Conservation (phyloP, 345 rosid species). For the Syzygium aromaticum region DNA sequence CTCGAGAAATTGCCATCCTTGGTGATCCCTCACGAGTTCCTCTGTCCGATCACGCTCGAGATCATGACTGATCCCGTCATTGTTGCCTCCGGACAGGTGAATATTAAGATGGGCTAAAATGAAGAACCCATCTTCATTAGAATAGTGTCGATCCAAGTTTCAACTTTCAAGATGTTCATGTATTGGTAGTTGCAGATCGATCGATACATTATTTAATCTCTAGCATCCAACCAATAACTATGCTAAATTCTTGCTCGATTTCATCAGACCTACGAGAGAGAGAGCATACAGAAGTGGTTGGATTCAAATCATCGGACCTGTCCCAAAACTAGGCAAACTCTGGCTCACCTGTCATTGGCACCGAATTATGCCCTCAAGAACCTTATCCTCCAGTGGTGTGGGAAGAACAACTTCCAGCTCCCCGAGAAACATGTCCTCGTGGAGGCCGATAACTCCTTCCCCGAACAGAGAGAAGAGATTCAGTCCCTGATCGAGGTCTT, state of each 20-base stretch:
- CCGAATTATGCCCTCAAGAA: slow-evolving; percentile 66
- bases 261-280: slow-evolving; percentile 57
- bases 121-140: background rate
- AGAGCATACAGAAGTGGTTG: slow-evolving; percentile 72
- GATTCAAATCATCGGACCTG: slow-evolving; percentile 58
- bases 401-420: slow-evolving; percentile 44
- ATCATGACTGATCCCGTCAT: slow-evolving; percentile 80
- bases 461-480: slow-evolving; percentile 26
- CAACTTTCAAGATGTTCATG: background rate
- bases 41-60: slow-evolving; percentile 74
- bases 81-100: slow-evolving; percentile 75
- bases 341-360: slow-evolving; percentile 49
- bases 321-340: slow-evolving; percentile 58
- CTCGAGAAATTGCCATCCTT: slow-evolving; percentile 32
- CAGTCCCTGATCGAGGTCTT: slow-evolving; percentile 27
- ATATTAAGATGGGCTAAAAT: background rate
- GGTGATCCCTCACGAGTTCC: slow-evolving; percentile 65
- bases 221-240: background rate
- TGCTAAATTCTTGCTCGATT: background rate
- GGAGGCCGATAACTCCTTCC: background rate
- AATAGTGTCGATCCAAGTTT: background rate
- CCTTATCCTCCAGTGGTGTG: slow-evolving; percentile 69
- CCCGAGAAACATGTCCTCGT: slow-evolving; percentile 23
- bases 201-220: background rate
- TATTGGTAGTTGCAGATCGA: background rate